Conservation (phyloP, 257 asterid genomes). For the Jaltomata sinuosa region DNA sequence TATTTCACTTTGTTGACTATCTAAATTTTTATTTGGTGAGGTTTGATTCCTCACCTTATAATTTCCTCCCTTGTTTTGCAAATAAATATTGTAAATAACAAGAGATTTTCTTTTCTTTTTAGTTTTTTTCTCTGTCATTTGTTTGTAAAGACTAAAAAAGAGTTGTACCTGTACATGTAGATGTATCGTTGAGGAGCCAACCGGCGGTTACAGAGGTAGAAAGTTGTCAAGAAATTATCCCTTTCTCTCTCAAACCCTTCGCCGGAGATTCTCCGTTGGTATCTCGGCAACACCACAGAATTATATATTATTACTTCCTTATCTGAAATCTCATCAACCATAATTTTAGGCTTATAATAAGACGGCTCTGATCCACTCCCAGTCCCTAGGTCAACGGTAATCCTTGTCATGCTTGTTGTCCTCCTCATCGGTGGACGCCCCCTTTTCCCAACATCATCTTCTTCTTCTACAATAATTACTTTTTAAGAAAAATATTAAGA, state of each 20-base stretch:
- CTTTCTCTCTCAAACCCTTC: constrained; percentile 6
- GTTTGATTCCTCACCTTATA: too few relatives aligned
- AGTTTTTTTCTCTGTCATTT: background rate
- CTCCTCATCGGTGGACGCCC: constrained; percentile 28
- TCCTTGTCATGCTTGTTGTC: constrained; percentile 36
- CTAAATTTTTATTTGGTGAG: too few relatives aligned
- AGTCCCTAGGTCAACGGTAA: constrained; percentile 21
- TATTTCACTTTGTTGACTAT: too few relatives aligned
- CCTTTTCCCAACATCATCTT: constrained; percentile 31
- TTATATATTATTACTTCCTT: background rate
- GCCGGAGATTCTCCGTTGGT: constrained; percentile 5
- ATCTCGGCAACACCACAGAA: constrained; percentile 33
- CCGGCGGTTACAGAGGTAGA: constrained; percentile 49
- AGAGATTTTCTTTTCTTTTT: background rate
- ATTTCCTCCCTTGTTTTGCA: too few relatives aligned
- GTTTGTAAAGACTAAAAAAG: too few relatives aligned
- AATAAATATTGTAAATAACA: too few relatives aligned
- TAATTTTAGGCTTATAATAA: constrained; percentile 4
- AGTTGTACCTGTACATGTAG: constrained; percentile 46
- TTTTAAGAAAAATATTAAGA: too few relatives aligned
- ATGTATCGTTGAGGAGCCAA: constrained; percentile 39
- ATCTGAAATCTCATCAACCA: constrained; percentile 7
- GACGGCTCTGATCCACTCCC: constrained; percentile 10
- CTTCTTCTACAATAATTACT: background rate
- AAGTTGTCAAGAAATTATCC: constrained; percentile 36